Percentiles rank a stretch among this genome's conserved stretches.
Evolutionary conservation across 202 grass and related monocot species (phyloP).

Genomic region (Setaria viridis): DNA sequence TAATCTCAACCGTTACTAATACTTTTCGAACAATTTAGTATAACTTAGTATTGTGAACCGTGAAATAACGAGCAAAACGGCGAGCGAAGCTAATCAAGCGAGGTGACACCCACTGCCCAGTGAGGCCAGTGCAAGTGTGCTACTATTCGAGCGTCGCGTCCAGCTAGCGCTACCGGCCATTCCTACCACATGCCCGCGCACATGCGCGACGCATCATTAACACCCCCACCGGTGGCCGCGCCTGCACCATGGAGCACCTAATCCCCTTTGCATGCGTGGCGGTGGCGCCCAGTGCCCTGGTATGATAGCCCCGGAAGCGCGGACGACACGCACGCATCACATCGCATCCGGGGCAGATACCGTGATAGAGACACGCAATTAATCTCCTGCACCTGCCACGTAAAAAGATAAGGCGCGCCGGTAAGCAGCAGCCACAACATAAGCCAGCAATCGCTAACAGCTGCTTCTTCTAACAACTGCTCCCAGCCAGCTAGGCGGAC

Average conservation of each 20-base stretch:
- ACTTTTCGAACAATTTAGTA: no score
- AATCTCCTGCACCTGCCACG: neutral
- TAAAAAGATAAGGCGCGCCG: neutral
- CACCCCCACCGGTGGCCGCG: neutral
- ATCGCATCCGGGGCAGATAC: neutral
- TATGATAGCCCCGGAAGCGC: neutral
- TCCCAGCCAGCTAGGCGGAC: no score
- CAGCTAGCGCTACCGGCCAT: neutral
- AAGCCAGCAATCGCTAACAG: no score
- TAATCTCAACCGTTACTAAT: no score
- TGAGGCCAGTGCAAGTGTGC: no score
- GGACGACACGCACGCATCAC: neutral
- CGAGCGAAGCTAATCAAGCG: no score
- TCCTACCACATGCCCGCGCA: conserved; percentile 48
- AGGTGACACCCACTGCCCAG: no score
- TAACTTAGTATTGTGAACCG: no score
- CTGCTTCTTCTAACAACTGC: no score
- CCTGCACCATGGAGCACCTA: neutral
- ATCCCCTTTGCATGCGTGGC: neutral
- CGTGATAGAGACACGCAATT: neutral
- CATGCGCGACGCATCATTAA: conserved; percentile 30
- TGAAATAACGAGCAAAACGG: no score
- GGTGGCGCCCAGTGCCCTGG: neutral
- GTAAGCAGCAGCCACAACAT: neutral
- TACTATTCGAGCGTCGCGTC: neutral